Percentiles rank a stretch among this genome's conserved stretches.
Evolutionary conservation across 2,329 filamentous ascomycete species (phyloP).

Genomic region (Colletotrichum coccodes): DNA sequence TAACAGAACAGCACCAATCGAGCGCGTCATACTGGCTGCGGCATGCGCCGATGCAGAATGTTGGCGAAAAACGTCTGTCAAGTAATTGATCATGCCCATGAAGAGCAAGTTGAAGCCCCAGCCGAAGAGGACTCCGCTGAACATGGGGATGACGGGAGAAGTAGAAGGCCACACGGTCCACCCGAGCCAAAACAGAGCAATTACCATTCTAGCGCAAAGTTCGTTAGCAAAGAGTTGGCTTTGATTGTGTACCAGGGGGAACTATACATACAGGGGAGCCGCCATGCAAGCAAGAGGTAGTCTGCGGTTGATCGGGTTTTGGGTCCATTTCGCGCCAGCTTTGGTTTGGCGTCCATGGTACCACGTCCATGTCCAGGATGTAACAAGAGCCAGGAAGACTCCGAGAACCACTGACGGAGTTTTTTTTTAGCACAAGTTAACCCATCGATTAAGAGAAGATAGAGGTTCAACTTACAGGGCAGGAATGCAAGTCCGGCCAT

Average conservation of each 20-base stretch:
- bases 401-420: slow-evolving; percentile 36
- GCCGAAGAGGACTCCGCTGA: slow-evolving; percentile 56
- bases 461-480: slow-evolving; percentile 52
- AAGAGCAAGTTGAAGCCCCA: slow-evolving; percentile 45
- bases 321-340: slow-evolving; percentile 43
- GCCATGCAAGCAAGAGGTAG: slow-evolving; percentile 63
- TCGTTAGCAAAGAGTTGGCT: not conserved
- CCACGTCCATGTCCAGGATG: slow-evolving; percentile 40
- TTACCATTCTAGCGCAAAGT: slow-evolving; percentile 53
- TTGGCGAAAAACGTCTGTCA: slow-evolving; percentile 45
- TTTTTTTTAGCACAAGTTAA: not conserved
- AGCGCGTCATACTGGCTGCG: slow-evolving; percentile 45
- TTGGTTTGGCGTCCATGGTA: slow-evolving; percentile 39
- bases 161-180: slow-evolving; percentile 61
- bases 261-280: slow-evolving; percentile 64
- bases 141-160: slow-evolving; percentile 47
- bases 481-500: slow-evolving; percentile 58
- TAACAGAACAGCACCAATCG: slow-evolving; percentile 44
- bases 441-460: no score
- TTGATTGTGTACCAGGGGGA: accelerated
- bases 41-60: slow-evolving; percentile 48
- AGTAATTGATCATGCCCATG: slow-evolving; percentile 48
- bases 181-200: slow-evolving; percentile 69
- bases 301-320: slow-evolving; percentile 46
- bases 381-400: slow-evolving; percentile 1